A percentile compares a stretch with the other conserved stretches of the same genome.
phyloP scores from a whole-genome alignment of 2,329 filamentous ascomycete genomes.

The Escovopsis sp. region DNA sequence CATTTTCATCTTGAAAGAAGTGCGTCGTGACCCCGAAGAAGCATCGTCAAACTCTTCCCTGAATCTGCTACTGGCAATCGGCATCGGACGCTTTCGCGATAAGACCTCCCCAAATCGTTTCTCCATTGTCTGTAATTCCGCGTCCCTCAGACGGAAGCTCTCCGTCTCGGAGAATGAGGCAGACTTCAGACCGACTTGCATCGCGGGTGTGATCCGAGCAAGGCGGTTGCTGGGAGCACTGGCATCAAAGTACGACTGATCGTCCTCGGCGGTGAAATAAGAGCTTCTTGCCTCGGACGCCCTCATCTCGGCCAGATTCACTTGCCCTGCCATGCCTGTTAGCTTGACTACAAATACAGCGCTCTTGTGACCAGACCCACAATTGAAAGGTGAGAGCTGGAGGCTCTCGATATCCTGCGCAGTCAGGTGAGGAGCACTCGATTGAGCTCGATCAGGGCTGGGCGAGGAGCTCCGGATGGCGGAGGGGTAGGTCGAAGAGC shows the following conservation, averaged over 20 bases:
- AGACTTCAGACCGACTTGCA: conserved; percentile 5
- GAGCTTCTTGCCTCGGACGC: conserved; percentile 12
- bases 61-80: conserved; percentile 23
- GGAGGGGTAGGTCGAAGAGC: conserved; percentile 21
- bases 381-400: conserved; percentile 19
- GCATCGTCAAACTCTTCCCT: conserved; percentile 20
- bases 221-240: conserved; percentile 2
- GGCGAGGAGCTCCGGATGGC: conserved; percentile 18
- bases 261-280: conserved; percentile 12
- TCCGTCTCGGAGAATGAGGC: conserved; percentile 19
- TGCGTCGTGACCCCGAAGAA: conserved; percentile 2
- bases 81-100: conserved; percentile 13
- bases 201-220: neutral
- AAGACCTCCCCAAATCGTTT: conserved; percentile 24
- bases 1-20: conserved; percentile 21
- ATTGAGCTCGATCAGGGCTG: conserved; percentile 15
- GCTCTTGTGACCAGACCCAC: conserved; percentile 13
- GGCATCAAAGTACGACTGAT: conserved; percentile 1
- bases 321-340: conserved; percentile 9
- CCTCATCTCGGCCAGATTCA: conserved; percentile 7
- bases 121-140: conserved; percentile 23
- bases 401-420: conserved; percentile 19
- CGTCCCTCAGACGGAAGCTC: conserved; percentile 22
- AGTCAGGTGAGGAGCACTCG: conserved; percentile 14
- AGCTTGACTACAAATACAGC: neutral